Evolutionary conservation across 441 rosid species (phyloP).

Genomic region (Corymbia citriodora): DNA sequence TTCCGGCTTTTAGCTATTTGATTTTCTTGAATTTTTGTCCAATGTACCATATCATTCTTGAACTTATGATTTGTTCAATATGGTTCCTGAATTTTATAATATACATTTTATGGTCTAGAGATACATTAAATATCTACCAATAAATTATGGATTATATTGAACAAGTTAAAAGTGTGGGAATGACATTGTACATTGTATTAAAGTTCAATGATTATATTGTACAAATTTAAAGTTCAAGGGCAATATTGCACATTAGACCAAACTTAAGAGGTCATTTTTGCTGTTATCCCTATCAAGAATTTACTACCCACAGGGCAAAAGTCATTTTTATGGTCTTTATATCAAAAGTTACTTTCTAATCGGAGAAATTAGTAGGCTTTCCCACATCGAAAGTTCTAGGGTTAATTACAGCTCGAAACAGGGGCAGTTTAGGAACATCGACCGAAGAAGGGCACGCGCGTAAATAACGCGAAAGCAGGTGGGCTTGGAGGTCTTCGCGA

Average conservation of each 20-base stretch:
- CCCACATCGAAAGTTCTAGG: neutral
- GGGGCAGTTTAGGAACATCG: neutral
- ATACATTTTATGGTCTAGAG: too few species aligned
- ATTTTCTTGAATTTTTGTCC: too few species aligned
- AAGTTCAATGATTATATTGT: fast-evolving
- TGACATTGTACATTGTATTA: too few species aligned
- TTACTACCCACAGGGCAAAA: neutral
- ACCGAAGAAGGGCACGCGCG: neutral
- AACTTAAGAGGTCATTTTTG: fast-evolving
- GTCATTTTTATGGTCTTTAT: neutral
- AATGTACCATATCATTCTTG: too few species aligned
- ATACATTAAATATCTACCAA: too few species aligned
- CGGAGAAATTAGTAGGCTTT: neutral
- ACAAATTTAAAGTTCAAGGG: fast-evolving
- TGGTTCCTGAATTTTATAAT: too few species aligned
- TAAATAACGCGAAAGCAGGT: neutral
- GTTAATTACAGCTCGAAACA: neutral
- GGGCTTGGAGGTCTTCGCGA: neutral
- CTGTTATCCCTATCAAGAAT: fast-evolving
- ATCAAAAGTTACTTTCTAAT: too few species aligned
- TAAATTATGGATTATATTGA: fast-evolving
- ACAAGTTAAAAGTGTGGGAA: too few species aligned
- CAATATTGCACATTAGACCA: fast-evolving
- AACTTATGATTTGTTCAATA: too few species aligned
- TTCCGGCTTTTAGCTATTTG: too few species aligned